Evolutionary conservation across 164 flowering plant genomes (phyloP).

Genomic region (Euptelea pleiosperma): DNA sequence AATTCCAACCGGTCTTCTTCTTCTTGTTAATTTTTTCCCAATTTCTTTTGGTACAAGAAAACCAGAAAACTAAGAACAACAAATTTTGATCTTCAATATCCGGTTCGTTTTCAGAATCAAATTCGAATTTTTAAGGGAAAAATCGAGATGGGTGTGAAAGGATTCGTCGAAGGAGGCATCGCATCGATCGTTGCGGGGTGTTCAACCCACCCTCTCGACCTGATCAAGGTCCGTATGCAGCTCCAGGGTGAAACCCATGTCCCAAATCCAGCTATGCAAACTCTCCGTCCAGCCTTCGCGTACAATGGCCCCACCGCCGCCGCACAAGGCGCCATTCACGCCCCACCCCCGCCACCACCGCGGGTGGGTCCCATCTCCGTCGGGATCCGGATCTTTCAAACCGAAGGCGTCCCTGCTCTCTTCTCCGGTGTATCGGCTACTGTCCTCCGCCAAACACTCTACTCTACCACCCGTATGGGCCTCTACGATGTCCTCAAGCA

Average conservation of each 20-base stretch:
- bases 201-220: constrained; percentile 73
- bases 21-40: background rate
- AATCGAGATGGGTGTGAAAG: constrained; percentile 49
- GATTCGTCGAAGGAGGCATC: constrained; percentile 69
- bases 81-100: background rate
- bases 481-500: constrained; percentile 68
- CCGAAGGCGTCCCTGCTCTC: constrained; percentile 63
- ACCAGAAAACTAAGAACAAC: background rate
- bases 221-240: constrained; percentile 75
- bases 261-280: constrained; percentile 14
- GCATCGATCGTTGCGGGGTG: constrained; percentile 71
- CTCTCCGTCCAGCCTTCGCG: constrained; percentile 45
- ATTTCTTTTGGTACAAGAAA: background rate
- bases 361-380: constrained; percentile 52
- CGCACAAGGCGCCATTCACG: constrained; percentile 10
- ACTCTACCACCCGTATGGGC: constrained; percentile 93
- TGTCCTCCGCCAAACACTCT: constrained; percentile 77
- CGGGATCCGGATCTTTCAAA: constrained; percentile 49
- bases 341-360: constrained; percentile 21
- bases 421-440: constrained; percentile 90
- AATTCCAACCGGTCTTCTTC: constrained; percentile 21
- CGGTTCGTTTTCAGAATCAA: too few relatives aligned
- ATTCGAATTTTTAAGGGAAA: background rate
- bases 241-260: constrained; percentile 56
- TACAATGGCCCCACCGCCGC: constrained; percentile 20